These are phyloP conservation scores for Massariosphaeria phaeospora DNA, from an alignment of 495 filamentous ascomycete species.

Conservation along the genomic window DNA sequence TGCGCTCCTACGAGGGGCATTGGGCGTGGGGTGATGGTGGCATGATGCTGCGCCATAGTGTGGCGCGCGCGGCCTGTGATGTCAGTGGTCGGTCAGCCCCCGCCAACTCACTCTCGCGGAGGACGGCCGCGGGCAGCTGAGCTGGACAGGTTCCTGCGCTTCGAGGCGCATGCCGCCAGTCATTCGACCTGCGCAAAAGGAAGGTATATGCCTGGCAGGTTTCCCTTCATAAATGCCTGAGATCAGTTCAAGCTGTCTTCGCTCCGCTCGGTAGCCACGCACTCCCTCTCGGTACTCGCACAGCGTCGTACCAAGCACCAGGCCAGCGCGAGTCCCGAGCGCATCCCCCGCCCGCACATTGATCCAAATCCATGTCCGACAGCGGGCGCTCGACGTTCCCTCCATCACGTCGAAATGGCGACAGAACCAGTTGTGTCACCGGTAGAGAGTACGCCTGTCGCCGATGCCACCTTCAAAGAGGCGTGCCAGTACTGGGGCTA, in stretches of 20 bases:
- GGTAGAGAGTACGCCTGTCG: constrained; percentile 6
- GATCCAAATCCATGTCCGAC: background rate
- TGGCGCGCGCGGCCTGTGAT: too few relatives aligned
- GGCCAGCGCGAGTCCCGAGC: background rate
- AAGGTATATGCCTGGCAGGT: background rate
- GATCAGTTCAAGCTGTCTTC: too few relatives aligned
- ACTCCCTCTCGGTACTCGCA: too few relatives aligned
- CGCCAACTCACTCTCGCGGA: too few relatives aligned
- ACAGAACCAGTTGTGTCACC: constrained; percentile 6
- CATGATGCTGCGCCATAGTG: too few relatives aligned
- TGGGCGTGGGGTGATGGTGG: too few relatives aligned
- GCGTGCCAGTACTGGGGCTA: constrained; percentile 67
- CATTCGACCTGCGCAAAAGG: constrained; percentile 7
- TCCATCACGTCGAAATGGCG: constrained; percentile 17
- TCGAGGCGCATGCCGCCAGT: constrained; percentile 22
- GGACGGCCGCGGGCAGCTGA: too few relatives aligned
- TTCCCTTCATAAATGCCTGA: too few relatives aligned
- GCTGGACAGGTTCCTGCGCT: constrained; percentile 6
- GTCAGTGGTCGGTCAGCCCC: too few relatives aligned
- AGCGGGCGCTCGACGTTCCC: background rate
- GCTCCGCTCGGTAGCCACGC: too few relatives aligned
- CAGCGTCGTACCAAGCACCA: too few relatives aligned
- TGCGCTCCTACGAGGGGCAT: too few relatives aligned
- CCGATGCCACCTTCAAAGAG: constrained; percentile 32
- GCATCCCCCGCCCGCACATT: background rate